These are phyloP conservation scores for Aphanocladium album DNA, from an alignment of 2,329 filamentous ascomycete species.

Conservation along the genomic window DNA sequence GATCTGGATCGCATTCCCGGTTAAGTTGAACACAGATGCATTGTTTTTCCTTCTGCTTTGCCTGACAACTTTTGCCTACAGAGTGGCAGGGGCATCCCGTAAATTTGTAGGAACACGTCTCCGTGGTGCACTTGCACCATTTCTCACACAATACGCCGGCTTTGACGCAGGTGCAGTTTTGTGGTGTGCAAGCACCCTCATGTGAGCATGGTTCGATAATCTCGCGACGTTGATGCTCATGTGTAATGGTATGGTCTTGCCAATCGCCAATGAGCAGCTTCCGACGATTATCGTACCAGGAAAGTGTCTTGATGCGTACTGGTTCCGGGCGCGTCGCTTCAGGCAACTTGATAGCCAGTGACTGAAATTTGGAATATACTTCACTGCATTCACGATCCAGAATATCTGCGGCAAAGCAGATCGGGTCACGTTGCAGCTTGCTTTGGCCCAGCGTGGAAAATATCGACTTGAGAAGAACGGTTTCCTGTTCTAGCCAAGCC, in stretches of 20 bases:
- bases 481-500: conserved; percentile 45
- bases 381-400: conserved; percentile 50
- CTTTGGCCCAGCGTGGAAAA: conserved; percentile 39
- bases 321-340: conserved; percentile 23
- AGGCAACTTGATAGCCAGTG: conserved; percentile 23
- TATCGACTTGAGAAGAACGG: conserved; percentile 42
- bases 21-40: conserved; percentile 70
- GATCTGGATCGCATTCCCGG: conserved; percentile 73
- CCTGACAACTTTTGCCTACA: conserved; percentile 53
- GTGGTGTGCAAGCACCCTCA: conserved; percentile 58
- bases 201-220: conserved; percentile 64
- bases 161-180: conserved; percentile 58
- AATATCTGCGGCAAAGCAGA: conserved; percentile 47
- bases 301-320: conserved; percentile 38
- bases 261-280: conserved; percentile 51
- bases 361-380: conserved; percentile 33
- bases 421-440: conserved; percentile 34
- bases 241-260: conserved; percentile 50
- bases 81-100: conserved; percentile 61
- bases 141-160: conserved; percentile 65
- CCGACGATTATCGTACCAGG: conserved; percentile 53
- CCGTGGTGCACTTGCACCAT: conserved; percentile 59
- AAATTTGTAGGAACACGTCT: conserved; percentile 58
- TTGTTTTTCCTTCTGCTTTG: conserved; percentile 50
- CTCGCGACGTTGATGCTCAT: conserved; percentile 52